Evolutionary conservation across 192 early-diverging fungal species (phyloP).

Genomic region (Endogone sp.): DNA sequence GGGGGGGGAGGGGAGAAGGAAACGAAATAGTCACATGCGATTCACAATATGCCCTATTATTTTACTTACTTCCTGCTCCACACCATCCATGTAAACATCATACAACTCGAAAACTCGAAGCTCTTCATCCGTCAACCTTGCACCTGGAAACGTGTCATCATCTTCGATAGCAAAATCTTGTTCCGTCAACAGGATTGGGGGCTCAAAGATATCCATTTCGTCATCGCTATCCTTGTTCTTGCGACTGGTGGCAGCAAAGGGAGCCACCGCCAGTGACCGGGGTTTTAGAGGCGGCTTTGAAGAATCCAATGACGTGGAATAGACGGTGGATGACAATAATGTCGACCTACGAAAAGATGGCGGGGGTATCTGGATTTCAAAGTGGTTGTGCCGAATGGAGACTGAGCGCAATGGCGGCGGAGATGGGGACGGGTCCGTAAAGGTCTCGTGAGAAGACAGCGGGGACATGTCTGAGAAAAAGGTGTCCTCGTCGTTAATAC

Average conservation of each 20-base stretch:
- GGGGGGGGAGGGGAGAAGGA: too few species aligned
- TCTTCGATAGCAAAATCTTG: background rate
- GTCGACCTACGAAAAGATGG: background rate
- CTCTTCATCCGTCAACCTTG: background rate
- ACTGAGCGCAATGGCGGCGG: too few species aligned
- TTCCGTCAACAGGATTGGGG: background rate
- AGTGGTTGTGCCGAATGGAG: background rate
- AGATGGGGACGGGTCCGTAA: background rate
- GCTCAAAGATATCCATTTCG: background rate
- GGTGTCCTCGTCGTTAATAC: background rate
- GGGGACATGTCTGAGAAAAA: background rate
- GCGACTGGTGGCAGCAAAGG: background rate
- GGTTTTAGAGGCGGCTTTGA: too few species aligned
- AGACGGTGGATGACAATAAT: too few species aligned
- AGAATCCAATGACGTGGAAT: too few species aligned
- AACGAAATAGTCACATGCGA: too few species aligned
- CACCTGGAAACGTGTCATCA: background rate
- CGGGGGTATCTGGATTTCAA: background rate
- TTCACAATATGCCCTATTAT: too few species aligned
- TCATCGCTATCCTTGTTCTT: background rate
- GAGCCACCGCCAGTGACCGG: too few species aligned
- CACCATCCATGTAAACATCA: background rate
- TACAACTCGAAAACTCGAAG: background rate
- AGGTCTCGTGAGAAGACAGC: background rate
- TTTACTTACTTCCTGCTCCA: background rate